A percentile compares a stretch with the other conserved stretches of the same genome.
Conservation (phyloP, 306 rosid genomes). For the Psophocarpus tetragonolobus region DNA sequence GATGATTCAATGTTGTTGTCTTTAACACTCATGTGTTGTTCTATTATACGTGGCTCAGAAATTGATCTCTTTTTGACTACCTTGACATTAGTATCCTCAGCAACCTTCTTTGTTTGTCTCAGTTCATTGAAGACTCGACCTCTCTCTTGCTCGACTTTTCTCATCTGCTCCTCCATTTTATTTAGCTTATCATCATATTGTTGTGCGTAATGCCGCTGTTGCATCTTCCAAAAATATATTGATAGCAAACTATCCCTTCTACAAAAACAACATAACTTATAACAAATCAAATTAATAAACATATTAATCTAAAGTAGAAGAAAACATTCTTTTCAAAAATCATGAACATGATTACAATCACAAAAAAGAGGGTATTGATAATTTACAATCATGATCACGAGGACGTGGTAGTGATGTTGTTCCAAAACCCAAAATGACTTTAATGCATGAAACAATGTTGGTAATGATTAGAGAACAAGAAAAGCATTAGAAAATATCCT, state of each 20-base stretch:
- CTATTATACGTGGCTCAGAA: constrained; percentile 20
- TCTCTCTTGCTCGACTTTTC: constrained; percentile 44
- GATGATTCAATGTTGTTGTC: constrained; percentile 26
- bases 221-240: constrained; percentile 31
- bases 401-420: constrained; percentile 2
- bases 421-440: neutral
- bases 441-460: neutral
- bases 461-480: neutral
- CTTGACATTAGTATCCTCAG: constrained; percentile 32
- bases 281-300: constrained; percentile 14
- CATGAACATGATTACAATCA: neutral
- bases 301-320: neutral
- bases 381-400: neutral
- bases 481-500: neutral
- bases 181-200: constrained; percentile 24
- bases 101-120: constrained; percentile 11
- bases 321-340: neutral
- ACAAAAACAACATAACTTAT: neutral
- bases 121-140: constrained; percentile 38
- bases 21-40: neutral
- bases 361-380: neutral
- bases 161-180: constrained; percentile 19
- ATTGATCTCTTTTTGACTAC: constrained; percentile 9
- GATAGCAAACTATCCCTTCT: neutral
- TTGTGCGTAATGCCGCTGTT: neutral